Evolutionary conservation across 352 stramenopile genomes (phyloP), one percentile per base, ranked within the genome.

Genomic region (Thraustochytrium sp.): DNA sequence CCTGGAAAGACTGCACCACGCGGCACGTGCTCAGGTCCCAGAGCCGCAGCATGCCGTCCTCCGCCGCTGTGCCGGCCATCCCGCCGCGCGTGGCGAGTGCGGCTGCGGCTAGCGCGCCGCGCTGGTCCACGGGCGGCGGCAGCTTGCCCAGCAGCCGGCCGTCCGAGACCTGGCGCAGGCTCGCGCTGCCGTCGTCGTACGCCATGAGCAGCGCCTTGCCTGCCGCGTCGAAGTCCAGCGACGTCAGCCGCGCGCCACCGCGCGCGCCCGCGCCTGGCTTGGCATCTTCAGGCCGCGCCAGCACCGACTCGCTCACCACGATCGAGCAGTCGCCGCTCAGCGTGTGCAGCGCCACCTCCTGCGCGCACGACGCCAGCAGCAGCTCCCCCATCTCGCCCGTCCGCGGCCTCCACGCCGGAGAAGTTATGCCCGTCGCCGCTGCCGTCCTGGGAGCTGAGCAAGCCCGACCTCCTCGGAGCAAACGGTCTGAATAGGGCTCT

Each of bases 1-100:
- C 42, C 13, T 80, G 63, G 5, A 65, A 80, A 9, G 44, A 63
- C 44, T 53, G 68, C 2, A 44, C 53, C 18, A 80, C 68, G 4
- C 18, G 34, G 18, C 18, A 29, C 13, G 26, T 8, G 13, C 63
- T 80, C n/a, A 80, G 48, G 26, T 80, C 68, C 68, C 68, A 80
- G 13, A 63, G 23, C n/a, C 68, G 68, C n/a, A 80, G 18, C 18
- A 34, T 31, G 26, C 68, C 68, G 26, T 80, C 68, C 23, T 80
- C 68, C 21, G 48, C 68, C 23, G 34, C 68, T 18, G 44, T 80
- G 5, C 16, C 44, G 13, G 42, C 21, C 4, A 75, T 40, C 36
- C 68, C 44, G 23, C 44, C 11, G 18, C 8, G 21, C 26, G 21
- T 61, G 9, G 34, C 9, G 13, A 80, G 23, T 5, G 68, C 40